Evolutionary conservation across 139 green algal genomes (phyloP), one percentile per base, ranked within the genome.

Genomic region (Tetradesmus obliquus): DNA sequence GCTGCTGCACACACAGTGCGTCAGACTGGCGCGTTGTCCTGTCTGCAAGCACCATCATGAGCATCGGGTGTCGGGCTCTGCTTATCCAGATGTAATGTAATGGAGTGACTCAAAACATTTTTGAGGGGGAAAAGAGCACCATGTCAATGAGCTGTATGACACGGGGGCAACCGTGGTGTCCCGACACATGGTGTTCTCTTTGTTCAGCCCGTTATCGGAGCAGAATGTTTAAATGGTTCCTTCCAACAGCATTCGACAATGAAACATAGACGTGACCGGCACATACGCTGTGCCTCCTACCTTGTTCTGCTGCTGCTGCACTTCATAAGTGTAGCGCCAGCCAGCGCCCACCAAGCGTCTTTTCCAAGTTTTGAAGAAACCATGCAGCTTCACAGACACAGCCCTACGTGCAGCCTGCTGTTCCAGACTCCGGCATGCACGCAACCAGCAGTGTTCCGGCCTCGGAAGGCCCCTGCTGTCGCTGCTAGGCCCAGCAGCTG

Each of bases 381-480:
- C 60, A 76, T 76, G 66, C 66, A 76, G 66, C 66, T 76, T 76
- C 10, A 76, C 66, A 76, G 15, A 13, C 66, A 76, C 17, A 76
- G 15, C n/a, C 17, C 66, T 24, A 54, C 24, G 74, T 82, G 74
- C 74, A 82, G 74, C 22, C n/a, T 82, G 74, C 74, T 82, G 74
- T 82, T 82, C 74, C 74, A 82, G 24, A 55, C 74, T 51, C 74
- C 74, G 24, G 74, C 74, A 82, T 82, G 74, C 74, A 82, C 74
- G 24, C 74, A 82, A 53, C 74, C 74, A 32, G 24, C 74, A 17
- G 24, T 54, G 24, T 82, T 54, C 66, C 66, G 66, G 66, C 66
- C 66, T 82, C 74, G 74, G 22, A 82, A 82, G 74, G 7, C 5
- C 6, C 4, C 74, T 54, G n/a, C 24, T 4, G 74, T 53, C 13